phyloP scores from a whole-genome alignment of 2,329 filamentous ascomycete genomes.

The Alternaria longipes region DNA sequence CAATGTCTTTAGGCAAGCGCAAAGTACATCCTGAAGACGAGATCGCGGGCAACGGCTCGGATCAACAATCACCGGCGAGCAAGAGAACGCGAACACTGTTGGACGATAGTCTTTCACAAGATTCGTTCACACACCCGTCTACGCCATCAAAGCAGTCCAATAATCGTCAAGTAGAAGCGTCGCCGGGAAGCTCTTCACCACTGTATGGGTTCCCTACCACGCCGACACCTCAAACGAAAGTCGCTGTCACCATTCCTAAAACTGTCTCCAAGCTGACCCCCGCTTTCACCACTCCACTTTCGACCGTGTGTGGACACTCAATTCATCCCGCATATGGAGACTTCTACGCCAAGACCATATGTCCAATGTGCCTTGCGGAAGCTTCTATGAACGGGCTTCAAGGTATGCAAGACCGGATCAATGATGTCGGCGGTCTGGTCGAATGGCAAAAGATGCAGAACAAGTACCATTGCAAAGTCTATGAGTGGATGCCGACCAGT shows the following conservation, averaged over 20 bases:
- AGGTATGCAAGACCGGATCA: neutral
- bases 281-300: neutral
- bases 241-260: neutral
- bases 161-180: neutral
- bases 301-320: neutral
- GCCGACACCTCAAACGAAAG: neutral
- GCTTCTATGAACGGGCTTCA: neutral
- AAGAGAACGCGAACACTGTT: neutral
- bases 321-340: slow-evolving; percentile 1
- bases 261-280: neutral
- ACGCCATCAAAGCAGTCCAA: neutral
- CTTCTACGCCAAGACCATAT: neutral
- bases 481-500: neutral
- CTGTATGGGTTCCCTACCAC: neutral
- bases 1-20: neutral
- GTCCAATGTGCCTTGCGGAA: neutral
- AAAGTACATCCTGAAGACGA: neutral
- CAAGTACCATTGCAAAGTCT: neutral
- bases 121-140: neutral
- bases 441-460: neutral
- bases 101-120: neutral
- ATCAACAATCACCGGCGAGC: neutral
- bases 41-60: neutral
- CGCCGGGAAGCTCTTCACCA: neutral
- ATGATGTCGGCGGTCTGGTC: neutral